phyloP scores from a whole-genome alignment of 257 asterid species.

The Galeopsis tetrahit region DNA sequence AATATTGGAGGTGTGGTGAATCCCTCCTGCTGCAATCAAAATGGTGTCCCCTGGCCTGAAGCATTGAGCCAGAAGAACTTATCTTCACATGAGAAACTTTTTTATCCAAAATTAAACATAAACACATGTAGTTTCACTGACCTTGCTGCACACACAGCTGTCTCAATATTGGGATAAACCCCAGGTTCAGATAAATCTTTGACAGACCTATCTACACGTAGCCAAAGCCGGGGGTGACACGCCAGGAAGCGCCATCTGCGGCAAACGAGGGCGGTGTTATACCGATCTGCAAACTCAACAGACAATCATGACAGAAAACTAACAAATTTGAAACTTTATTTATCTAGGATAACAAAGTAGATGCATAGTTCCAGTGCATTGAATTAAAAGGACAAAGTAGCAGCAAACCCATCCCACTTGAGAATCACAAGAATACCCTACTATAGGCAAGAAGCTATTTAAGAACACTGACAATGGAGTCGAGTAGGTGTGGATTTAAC shows the following conservation, averaged over 20 bases:
- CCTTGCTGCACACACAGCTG: slow-evolving; percentile 92
- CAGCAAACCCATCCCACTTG: not conserved
- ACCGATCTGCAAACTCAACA: slow-evolving; percentile 98
- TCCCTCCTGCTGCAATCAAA: slow-evolving; percentile 92
- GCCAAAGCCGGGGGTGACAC: slow-evolving; percentile 94
- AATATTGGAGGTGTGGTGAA: slow-evolving; percentile 77
- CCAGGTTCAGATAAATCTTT: slow-evolving; percentile 71
- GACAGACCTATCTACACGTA: slow-evolving; percentile 86
- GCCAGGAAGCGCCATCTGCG: slow-evolving; percentile 99
- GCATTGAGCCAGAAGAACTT: slow-evolving; percentile 30
- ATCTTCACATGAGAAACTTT: slow-evolving; percentile 24
- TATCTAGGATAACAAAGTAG: slow-evolving; percentile 26
- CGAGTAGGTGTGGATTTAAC: too few species aligned
- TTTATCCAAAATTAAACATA: slow-evolving; percentile 27
- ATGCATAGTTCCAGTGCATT: not conserved
- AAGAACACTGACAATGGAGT: too few species aligned
- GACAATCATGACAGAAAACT: slow-evolving; percentile 54
- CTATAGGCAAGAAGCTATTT: not conserved
- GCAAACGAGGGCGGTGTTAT: slow-evolving; percentile 99
- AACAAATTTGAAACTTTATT: slow-evolving; percentile 26
- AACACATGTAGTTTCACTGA: slow-evolving; percentile 41
- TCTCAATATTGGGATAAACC: slow-evolving; percentile 81
- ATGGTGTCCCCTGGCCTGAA: slow-evolving; percentile 97
- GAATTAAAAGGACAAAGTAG: slow-evolving; percentile 5
- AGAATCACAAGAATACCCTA: slow-evolving; percentile 6